phyloP scores from a whole-genome alignment of 1,284 basidiomycete species.

The Moesziomyces aphidis region DNA sequence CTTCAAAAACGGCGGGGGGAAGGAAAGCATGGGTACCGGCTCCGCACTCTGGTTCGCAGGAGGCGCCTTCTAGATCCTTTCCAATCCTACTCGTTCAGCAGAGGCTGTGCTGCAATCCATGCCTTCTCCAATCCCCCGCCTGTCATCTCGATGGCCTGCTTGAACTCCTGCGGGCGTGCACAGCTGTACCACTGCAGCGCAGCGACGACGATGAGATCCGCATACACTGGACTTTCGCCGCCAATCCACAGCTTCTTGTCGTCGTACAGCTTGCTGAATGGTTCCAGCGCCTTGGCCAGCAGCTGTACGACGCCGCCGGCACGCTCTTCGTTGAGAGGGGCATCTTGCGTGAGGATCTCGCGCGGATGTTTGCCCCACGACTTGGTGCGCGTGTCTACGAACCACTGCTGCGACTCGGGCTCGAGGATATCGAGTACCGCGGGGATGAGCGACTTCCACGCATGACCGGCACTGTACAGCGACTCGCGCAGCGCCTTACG shows the following conservation, averaged over 20 bases:
- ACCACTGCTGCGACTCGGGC: slow-evolving; percentile 23
- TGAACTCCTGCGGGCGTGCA: slow-evolving; percentile 11
- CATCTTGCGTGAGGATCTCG: slow-evolving; percentile 19
- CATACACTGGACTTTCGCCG: slow-evolving; percentile 22
- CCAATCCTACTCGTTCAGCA: slow-evolving; percentile 18
- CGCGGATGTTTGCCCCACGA: slow-evolving; percentile 21
- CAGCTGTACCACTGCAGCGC: slow-evolving; percentile 39
- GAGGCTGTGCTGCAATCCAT: slow-evolving; percentile 14
- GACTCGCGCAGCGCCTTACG: background rate
- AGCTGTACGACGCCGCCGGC: slow-evolving; percentile 19
- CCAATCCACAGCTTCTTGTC: slow-evolving; percentile 18
- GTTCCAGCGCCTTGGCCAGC: slow-evolving; percentile 15
- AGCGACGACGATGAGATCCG: slow-evolving; percentile 26
- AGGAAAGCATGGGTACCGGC: slow-evolving; percentile 21
- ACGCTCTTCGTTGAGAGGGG: slow-evolving; percentile 7
- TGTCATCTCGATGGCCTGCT: slow-evolving; percentile 13
- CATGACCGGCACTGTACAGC: slow-evolving; percentile 1
- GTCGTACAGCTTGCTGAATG: slow-evolving; percentile 24
- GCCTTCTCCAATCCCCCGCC: slow-evolving; percentile 13
- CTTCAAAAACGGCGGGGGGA: slow-evolving; percentile 27
- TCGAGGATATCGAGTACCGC: slow-evolving; percentile 24
- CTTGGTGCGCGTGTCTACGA: slow-evolving; percentile 6
- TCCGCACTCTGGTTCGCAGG: slow-evolving; percentile 12
- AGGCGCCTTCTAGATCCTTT: background rate
- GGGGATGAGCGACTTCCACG: slow-evolving; percentile 25